These are phyloP conservation scores for Exophiala alcalophila DNA, from an alignment of 2,329 filamentous ascomycete genomes.

Conservation along the genomic window DNA sequence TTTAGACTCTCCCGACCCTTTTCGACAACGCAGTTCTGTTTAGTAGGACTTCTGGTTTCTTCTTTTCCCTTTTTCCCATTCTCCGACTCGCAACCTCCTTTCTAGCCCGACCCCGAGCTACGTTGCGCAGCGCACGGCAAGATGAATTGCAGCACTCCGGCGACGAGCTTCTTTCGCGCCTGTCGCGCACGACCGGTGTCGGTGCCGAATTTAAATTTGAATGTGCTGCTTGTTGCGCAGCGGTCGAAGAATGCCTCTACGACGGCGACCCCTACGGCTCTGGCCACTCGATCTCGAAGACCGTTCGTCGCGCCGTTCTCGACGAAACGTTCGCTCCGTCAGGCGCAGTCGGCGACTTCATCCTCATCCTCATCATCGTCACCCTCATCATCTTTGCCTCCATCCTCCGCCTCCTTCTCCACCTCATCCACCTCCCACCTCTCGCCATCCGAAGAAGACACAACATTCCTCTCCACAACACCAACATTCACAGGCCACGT, in stretches of 20 bases:
- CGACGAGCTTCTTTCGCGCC: constrained; percentile 17
- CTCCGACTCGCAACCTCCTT: too few relatives aligned
- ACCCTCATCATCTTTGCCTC: not conserved
- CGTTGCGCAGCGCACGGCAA: too few relatives aligned
- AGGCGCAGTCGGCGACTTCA: constrained; percentile 9
- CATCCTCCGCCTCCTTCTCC: not conserved
- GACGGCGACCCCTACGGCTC: not conserved
- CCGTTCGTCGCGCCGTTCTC: constrained; percentile 4
- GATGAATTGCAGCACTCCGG: constrained; percentile 7
- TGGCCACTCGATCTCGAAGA: not conserved
- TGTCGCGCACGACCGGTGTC: constrained; percentile 13
- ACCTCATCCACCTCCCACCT: not conserved
- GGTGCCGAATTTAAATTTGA: constrained; percentile 1
- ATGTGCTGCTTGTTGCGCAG: too few relatives aligned
- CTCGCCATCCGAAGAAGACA: constrained; percentile 1
- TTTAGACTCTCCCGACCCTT: too few relatives aligned
- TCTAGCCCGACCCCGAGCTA: too few relatives aligned
- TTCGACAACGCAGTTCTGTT: too few relatives aligned
- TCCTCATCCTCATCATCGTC: constrained; percentile 7
- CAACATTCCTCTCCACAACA: constrained; percentile 5
- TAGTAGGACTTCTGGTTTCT: too few relatives aligned
- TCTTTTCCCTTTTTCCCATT: too few relatives aligned
- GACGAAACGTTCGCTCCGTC: constrained; percentile 1
- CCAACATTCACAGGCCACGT: constrained; percentile 12
- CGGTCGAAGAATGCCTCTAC: not conserved